Percentiles rank a stretch among this genome's conserved stretches.
Conservation (phyloP, 2,329 filamentous ascomycete genomes). For the Ceratocystis ficicola region DNA sequence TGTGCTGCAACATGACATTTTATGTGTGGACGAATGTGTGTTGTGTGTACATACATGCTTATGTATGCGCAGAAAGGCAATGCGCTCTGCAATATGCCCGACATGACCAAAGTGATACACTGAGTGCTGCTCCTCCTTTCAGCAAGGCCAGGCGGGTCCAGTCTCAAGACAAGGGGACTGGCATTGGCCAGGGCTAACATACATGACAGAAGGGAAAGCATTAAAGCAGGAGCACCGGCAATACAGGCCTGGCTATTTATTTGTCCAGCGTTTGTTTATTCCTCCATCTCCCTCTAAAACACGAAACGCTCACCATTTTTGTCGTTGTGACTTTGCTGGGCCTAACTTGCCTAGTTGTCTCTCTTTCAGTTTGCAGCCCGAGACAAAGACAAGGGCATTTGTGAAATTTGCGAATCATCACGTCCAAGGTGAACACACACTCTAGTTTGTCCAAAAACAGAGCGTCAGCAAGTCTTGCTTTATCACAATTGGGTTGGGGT, state of each 20-base stretch:
- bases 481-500: too few relatives aligned
- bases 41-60: background rate
- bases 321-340: too few relatives aligned
- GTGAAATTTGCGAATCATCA: background rate
- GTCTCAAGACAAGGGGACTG: too few relatives aligned
- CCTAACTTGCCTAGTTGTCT: background rate
- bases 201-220: background rate
- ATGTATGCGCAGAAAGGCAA: background rate
- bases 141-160: too few relatives aligned
- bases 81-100: constrained; percentile 3
- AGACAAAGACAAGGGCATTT: background rate
- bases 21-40: too few relatives aligned
- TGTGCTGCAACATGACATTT: background rate
- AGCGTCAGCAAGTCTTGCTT: too few relatives aligned
- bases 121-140: background rate
- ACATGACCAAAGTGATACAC: background rate
- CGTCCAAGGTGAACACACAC: too few relatives aligned
- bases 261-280: background rate
- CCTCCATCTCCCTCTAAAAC: background rate
- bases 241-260: background rate
- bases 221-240: background rate
- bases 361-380: background rate
- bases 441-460: background rate
- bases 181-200: background rate
- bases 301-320: background rate